phyloP scores from a whole-genome alignment of 31 red algal species.

The Odonthalia washingtoniensis region DNA sequence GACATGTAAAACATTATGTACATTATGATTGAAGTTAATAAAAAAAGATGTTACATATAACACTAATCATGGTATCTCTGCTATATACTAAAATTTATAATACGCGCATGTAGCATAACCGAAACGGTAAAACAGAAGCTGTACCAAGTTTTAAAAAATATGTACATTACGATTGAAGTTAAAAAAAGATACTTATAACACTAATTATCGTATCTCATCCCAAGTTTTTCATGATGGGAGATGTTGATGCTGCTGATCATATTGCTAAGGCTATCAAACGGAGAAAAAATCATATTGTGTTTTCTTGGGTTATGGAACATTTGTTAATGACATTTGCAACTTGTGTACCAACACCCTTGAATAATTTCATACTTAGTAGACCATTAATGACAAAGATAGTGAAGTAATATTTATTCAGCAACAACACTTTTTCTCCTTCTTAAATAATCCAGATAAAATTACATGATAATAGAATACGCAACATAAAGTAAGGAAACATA shows the following conservation, averaged over 20 bases:
- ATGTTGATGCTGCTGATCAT: constrained; percentile 53
- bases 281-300: constrained; percentile 37
- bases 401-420: not conserved
- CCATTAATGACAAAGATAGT: not conserved
- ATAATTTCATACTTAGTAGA: constrained; percentile 28
- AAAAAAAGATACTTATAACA: too few species aligned
- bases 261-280: constrained; percentile 54
- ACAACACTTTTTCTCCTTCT: constrained; percentile 40
- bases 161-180: too few species aligned
- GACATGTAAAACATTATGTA: too few species aligned
- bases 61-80: too few species aligned
- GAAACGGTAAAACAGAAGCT: too few species aligned
- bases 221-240: constrained; percentile 57
- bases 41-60: too few species aligned
- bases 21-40: too few species aligned
- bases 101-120: too few species aligned
- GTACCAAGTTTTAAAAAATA: too few species aligned
- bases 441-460: constrained; percentile 32
- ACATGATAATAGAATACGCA: constrained; percentile 57
- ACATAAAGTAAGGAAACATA: constrained; percentile 64
- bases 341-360: constrained; percentile 19
- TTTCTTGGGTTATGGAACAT: constrained; percentile 72
- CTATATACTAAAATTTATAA: too few species aligned
- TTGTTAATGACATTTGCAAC: constrained; percentile 49
- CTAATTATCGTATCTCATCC: too few species aligned